Percentiles rank a stretch among this genome's conserved stretches.
phyloP scores from a whole-genome alignment of 768 basidiomycete species.

The Termitomyces eurrhizus region DNA sequence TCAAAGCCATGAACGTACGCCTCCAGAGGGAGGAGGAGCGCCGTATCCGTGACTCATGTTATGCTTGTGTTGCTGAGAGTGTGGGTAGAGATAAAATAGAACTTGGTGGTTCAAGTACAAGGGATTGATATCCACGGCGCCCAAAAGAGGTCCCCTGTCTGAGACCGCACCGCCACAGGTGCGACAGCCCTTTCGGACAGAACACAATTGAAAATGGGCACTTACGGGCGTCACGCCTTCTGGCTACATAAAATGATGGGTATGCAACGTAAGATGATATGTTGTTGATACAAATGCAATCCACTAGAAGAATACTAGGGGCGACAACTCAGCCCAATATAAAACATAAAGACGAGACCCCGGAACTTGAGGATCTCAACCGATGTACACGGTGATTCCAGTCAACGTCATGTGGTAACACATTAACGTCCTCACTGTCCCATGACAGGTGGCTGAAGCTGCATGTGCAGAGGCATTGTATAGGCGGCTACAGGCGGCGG shows the following conservation, averaged over 20 bases:
- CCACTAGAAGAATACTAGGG: constrained; percentile 2
- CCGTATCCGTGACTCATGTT: constrained; percentile 4
- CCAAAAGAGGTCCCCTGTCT: background rate
- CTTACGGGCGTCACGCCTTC: background rate
- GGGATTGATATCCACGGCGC: background rate
- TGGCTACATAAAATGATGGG: background rate
- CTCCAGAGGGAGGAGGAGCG: background rate
- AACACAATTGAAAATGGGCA: no score
- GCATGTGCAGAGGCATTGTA: constrained; percentile 7
- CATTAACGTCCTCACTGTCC: constrained; percentile 7
- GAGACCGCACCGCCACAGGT: background rate
- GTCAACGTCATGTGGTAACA: background rate
- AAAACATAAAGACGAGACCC: background rate
- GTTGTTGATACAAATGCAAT: constrained; percentile 14
- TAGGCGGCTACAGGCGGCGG: constrained; percentile 12
- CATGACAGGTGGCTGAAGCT: constrained; percentile 11
- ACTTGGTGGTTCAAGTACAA: background rate
- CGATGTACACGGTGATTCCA: background rate
- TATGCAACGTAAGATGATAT: constrained; percentile 10
- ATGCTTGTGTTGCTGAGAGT: background rate
- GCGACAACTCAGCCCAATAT: background rate
- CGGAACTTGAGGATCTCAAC: background rate
- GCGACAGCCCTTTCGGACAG: background rate
- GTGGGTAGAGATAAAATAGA: background rate
- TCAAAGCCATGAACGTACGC: background rate